Evolutionary conservation across 2,329 filamentous ascomycete genomes (phyloP).

Genomic region (Pseudogymnoascus verrucosus): DNA sequence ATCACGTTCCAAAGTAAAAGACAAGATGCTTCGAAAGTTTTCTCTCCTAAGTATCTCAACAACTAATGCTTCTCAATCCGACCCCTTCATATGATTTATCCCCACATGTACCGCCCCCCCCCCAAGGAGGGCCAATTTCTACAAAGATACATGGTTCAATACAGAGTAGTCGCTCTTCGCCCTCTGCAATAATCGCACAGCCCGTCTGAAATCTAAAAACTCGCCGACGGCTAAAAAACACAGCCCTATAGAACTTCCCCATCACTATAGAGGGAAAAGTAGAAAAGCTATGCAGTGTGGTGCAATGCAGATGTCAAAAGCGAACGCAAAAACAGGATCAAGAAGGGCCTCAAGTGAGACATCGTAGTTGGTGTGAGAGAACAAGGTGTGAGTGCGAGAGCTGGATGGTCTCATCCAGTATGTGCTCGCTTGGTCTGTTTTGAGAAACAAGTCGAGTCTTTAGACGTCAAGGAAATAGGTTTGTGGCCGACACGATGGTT

Average conservation of each 20-base stretch:
- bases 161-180: neutral
- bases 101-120: neutral
- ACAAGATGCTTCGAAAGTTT: neutral
- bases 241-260: neutral
- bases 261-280: neutral
- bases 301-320: conserved; percentile 3
- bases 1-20: neutral
- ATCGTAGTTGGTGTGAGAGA: conserved; percentile 1
- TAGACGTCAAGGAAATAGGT: conserved; percentile 6
- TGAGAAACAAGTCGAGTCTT: neutral
- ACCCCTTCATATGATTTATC: neutral
- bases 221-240: conserved; percentile 5
- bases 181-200: conserved; percentile 5
- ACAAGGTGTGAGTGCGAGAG: neutral
- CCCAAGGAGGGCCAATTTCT: neutral
- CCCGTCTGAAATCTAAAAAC: conserved; percentile 1
- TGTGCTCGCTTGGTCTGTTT: neutral
- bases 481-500: conserved; percentile 4
- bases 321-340: conserved; percentile 5
- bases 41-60: neutral
- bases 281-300: neutral
- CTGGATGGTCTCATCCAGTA: neutral
- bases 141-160: conserved; percentile 7
- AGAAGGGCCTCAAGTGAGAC: conserved; percentile 6
- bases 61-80: conserved; percentile 6